phyloP scores from a whole-genome alignment of 257 asterid species.

The Scutellaria galericulata region DNA sequence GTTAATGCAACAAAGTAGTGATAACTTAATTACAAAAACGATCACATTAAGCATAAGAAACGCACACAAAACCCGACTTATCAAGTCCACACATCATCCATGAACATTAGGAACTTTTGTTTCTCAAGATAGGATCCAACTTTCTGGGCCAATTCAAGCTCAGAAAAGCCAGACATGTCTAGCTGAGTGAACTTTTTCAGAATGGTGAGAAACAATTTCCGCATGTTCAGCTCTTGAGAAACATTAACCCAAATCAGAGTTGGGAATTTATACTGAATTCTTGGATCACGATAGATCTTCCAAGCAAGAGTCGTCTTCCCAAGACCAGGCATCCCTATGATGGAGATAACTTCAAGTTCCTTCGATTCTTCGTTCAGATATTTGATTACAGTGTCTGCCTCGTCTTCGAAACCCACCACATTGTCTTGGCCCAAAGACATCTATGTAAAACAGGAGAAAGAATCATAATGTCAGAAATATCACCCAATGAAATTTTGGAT shows the following conservation, averaged over 20 bases:
- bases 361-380: conserved; percentile 21
- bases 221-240: conserved; percentile 34
- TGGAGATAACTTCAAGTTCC: conserved; percentile 27
- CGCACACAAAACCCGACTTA: no score
- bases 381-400: background rate
- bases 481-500: background rate
- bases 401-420: conserved; percentile 28
- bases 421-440: conserved; percentile 1
- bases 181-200: conserved; percentile 2
- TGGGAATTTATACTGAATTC: conserved; percentile 15
- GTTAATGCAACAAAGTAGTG: no score
- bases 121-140: background rate
- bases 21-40: no score
- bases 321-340: conserved; percentile 38
- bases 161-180: conserved; percentile 21
- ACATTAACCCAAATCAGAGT: conserved; percentile 31
- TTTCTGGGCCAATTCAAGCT: conserved; percentile 26
- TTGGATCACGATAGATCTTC: conserved; percentile 21
- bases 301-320: conserved; percentile 38
- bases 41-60: no score
- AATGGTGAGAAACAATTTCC: conserved; percentile 32
- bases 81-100: conserved; percentile 60
- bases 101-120: conserved; percentile 39
- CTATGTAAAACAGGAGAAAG: no score
- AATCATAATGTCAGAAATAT: no score